A percentile compares a stretch with the other conserved stretches of the same genome.
phyloP scores from a whole-genome alignment of 202 grass and related monocot genomes.

The Zizania palustris region DNA sequence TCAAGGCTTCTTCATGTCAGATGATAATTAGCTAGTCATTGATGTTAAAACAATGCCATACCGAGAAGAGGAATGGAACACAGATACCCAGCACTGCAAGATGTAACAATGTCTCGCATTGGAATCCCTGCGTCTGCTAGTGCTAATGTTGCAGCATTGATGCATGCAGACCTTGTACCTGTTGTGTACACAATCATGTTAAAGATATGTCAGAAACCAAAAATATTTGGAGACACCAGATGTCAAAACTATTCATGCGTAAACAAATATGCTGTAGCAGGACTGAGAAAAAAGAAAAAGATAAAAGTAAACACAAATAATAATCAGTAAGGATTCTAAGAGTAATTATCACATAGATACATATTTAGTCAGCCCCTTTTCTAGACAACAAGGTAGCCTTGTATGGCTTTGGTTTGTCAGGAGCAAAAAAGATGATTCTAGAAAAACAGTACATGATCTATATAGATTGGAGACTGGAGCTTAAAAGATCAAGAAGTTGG shows the following conservation, averaged over 20 bases:
- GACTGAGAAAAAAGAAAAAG: neutral
- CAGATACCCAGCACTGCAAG: slow-evolving; percentile 92
- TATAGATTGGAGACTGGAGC: too few species aligned
- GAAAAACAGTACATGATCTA: too few species aligned
- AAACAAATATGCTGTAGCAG: neutral
- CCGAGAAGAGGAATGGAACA: slow-evolving; percentile 90
- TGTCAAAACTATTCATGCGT: neutral
- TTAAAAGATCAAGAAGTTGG: neutral
- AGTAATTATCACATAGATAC: neutral
- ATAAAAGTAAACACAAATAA: neutral
- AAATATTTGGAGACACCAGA: too few species aligned
- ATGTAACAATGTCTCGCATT: slow-evolving; percentile 92
- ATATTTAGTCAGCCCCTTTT: slow-evolving; percentile 28
- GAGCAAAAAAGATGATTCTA: too few species aligned
- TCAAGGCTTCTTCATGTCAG: neutral
- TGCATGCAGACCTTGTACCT: slow-evolving; percentile 96
- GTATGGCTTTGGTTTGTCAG: too few species aligned
- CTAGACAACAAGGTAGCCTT: neutral
- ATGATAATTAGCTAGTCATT: slow-evolving; percentile 9
- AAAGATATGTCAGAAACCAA: neutral
- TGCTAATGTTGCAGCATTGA: slow-evolving; percentile 97
- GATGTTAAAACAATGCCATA: slow-evolving; percentile 30
- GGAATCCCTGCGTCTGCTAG: slow-evolving; percentile 94
- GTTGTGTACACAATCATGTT: slow-evolving; percentile 35
- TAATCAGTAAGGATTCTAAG: slow-evolving; percentile 19